Base-by-base conservation (phyloP, 2,329 filamentous ascomycete species). In the Huntiella omanensis region DNA sequence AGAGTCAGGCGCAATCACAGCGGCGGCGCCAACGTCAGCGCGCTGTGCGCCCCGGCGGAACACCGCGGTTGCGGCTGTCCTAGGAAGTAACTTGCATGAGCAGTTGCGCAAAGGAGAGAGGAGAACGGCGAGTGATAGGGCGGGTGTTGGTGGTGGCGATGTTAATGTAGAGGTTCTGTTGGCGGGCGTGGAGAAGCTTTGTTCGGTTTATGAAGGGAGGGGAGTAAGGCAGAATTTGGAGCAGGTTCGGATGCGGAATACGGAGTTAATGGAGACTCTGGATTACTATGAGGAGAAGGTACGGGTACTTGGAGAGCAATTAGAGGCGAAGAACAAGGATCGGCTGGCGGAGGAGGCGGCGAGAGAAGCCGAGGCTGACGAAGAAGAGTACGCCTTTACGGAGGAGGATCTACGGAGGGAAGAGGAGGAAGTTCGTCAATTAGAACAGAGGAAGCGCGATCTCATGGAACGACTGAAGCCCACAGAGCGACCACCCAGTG, bases 161-260 rank as follows among this genome's bases (percentile, higher is more conserved):
- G 70, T 95, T 2, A 84, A 96, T 59, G 77, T 96, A 3, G 83
- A 93, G 55, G 70, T 93, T 1, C 64, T 98, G 28, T 69, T 98
- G 16, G 70, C 74, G 45, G 87, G 88, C 1, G 88, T 87, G 1
- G 86, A 95, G 66, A 94, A 86, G 66, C 71, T 96, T 28, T 87
- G 86, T 54, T 73, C 73, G 39, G 87, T 95, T 22, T 96, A 95
- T 58, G 80, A 84, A 33, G 71, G 93, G 22, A 73, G 81, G 0
- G 87, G 86, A 4, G 84, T 83, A 4, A 61, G 71, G 12, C 84
- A 93, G 56, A 73, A 78, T 51, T 92, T 96, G 53, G 67, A 75
- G 0, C 68, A 69, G 36, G 68, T 94, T 56, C 71, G 86, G 50
- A 71, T 73, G 46, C 77, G 83, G 55, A 74, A 88, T 59, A 69